These are phyloP conservation scores for Calycina herbarum DNA, from an alignment of 2,329 filamentous ascomycete genomes.

Conservation along the genomic window DNA sequence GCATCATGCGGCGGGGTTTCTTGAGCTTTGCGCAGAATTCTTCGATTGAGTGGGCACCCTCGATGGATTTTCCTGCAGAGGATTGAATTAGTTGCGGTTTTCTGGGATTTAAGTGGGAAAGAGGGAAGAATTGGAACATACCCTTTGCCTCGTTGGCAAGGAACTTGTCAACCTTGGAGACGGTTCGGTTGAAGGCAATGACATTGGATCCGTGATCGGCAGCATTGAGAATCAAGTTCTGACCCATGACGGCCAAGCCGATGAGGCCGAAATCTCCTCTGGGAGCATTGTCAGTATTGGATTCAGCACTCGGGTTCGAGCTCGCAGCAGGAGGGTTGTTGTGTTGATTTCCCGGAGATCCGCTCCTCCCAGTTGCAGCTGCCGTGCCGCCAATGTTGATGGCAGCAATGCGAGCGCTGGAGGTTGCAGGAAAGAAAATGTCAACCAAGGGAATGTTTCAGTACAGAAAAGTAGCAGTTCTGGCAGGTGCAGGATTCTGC, in stretches of 20 bases:
- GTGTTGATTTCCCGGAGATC: conserved; percentile 37
- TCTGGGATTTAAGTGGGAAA: neutral
- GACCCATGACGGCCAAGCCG: conserved; percentile 86
- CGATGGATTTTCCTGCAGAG: conserved; percentile 76
- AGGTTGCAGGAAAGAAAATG: conserved; percentile 25
- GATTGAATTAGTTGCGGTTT: conserved; percentile 14
- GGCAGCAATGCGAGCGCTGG: conserved; percentile 73
- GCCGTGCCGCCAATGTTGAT: conserved; percentile 65
- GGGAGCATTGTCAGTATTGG: conserved; percentile 31
- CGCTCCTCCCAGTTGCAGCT: conserved; percentile 38
- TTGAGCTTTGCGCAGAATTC: conserved; percentile 97
- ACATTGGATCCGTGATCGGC: conserved; percentile 94
- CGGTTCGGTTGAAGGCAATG: conserved; percentile 97
- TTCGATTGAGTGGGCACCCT: conserved; percentile 89
- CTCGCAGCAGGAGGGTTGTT: neutral
- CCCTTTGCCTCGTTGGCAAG: conserved; percentile 86
- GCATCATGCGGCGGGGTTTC: conserved; percentile 94
- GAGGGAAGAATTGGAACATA: conserved; percentile 36
- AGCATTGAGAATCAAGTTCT: conserved; percentile 89
- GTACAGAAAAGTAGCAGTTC: neutral
- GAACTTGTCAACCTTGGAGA: conserved; percentile 96
- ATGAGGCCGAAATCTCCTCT: conserved; percentile 81
- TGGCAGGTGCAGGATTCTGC: neutral
- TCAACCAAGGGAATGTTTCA: too few relatives aligned
- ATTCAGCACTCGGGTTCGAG: conserved; percentile 5